These are phyloP conservation scores for Zoysia matrella DNA, from an alignment of 202 grass and related monocot genomes.

Conservation along the genomic window DNA sequence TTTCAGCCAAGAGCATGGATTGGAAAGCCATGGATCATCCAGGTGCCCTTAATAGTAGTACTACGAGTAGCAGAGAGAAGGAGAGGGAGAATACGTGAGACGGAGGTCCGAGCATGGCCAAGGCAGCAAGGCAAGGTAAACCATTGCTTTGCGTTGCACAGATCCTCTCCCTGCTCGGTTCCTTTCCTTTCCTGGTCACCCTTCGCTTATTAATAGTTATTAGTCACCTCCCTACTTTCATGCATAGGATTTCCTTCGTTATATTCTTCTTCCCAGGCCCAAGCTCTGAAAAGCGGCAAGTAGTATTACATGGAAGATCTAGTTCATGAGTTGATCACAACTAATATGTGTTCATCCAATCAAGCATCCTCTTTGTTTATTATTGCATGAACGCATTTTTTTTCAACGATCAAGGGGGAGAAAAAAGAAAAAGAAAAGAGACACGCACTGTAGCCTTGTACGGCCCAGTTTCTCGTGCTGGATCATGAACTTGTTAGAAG, in stretches of 20 bases:
- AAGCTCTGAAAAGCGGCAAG: too few relatives aligned
- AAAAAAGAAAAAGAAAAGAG: too few relatives aligned
- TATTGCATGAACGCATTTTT: too few relatives aligned
- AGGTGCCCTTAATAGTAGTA: neutral
- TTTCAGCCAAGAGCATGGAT: neutral
- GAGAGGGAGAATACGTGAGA: constrained; percentile 51
- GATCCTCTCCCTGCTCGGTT: constrained; percentile 39
- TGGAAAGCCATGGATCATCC: neutral
- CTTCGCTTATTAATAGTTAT: neutral
- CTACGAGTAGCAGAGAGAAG: neutral
- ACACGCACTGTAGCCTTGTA: too few relatives aligned
- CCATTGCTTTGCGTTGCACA: neutral
- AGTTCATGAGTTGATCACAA: too few relatives aligned
- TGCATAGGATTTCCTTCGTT: neutral
- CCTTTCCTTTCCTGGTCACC: constrained; percentile 25
- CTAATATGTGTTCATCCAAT: too few relatives aligned
- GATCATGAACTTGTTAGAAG: too few relatives aligned
- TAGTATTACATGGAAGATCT: too few relatives aligned
- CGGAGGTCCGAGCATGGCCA: constrained; percentile 17
- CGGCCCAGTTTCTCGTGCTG: too few relatives aligned
- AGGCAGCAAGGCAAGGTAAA: constrained; percentile 19
- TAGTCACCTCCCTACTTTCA: too few relatives aligned
- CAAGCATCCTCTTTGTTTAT: too few relatives aligned
- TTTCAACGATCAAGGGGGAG: too few relatives aligned
- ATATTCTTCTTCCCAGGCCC: constrained; percentile 1